Percentiles rank a stretch among this genome's conserved stretches.
These are phyloP conservation scores for Brasenia schreberi DNA, from an alignment of 164 flowering plant genomes.

Conservation along the genomic window DNA sequence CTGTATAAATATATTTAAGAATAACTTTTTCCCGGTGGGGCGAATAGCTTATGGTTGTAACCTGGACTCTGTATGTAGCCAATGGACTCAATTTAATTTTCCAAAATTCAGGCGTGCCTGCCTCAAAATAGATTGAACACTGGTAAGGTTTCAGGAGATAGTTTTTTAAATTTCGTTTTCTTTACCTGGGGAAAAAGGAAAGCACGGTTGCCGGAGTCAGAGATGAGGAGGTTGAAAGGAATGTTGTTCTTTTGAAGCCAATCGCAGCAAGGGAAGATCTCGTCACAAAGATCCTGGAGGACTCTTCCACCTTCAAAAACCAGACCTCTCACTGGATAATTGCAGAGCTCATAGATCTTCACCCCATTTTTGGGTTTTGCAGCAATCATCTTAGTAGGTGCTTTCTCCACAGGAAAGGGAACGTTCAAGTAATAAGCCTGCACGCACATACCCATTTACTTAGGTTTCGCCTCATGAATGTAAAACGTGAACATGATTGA, in stretches of 20 bases:
- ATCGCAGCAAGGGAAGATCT: slow-evolving; percentile 47
- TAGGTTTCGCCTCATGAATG: neutral
- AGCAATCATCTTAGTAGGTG: slow-evolving; percentile 25
- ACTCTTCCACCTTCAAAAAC: slow-evolving; percentile 62
- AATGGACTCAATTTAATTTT: too few species aligned
- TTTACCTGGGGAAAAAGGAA: slow-evolving; percentile 76
- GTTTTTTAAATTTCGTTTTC: neutral
- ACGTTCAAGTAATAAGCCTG: slow-evolving; percentile 64
- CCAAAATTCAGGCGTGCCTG: neutral
- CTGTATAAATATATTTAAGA: too few species aligned
- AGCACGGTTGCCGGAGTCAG: slow-evolving; percentile 51
- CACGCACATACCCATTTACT: neutral
- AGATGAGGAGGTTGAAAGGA: slow-evolving; percentile 68
- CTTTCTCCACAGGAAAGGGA: slow-evolving; percentile 72
- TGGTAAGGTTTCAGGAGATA: neutral
- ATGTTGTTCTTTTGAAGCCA: slow-evolving; percentile 66
- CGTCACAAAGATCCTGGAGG: slow-evolving; percentile 38
- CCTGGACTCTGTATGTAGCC: too few species aligned
- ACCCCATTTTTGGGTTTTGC: slow-evolving; percentile 22
- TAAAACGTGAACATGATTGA: too few species aligned
- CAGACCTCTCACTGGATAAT: slow-evolving; percentile 69
- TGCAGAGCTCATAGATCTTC: slow-evolving; percentile 32
- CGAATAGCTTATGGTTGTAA: too few species aligned
- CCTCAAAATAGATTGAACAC: neutral
- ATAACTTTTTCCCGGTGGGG: too few species aligned